phyloP scores from a whole-genome alignment of 1,139 yeast genomes.

The Pneumocystis wakefieldiae region DNA sequence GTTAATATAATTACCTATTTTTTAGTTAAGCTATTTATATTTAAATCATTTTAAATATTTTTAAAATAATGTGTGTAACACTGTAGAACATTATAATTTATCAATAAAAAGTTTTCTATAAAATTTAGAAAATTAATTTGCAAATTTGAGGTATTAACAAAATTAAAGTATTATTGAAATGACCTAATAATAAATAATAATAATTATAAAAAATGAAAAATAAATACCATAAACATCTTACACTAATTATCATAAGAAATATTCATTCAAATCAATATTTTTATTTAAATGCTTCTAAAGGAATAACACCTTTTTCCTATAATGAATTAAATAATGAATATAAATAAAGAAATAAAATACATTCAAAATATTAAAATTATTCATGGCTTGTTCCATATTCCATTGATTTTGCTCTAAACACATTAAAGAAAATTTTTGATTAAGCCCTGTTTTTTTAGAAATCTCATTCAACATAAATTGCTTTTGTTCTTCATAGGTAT shows the following conservation, averaged over 20 bases:
- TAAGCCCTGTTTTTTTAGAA: constrained; percentile 59
- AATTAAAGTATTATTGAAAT: neutral
- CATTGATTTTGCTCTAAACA: constrained; percentile 80
- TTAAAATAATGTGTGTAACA: too few relatives aligned
- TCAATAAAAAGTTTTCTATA: too few relatives aligned
- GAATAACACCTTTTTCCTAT: neutral
- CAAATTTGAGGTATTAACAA: too few relatives aligned
- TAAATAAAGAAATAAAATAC: neutral
- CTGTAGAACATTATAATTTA: too few relatives aligned
- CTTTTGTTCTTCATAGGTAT: constrained; percentile 28
- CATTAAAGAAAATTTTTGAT: constrained; percentile 64
- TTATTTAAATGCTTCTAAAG: constrained; percentile 1
- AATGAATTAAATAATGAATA: neutral
- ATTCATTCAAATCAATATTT: neutral
- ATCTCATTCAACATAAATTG: constrained; percentile 52
- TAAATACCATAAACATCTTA: neutral
- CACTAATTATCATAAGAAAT: neutral
- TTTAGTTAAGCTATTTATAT: too few relatives aligned
- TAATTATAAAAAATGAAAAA: neutral
- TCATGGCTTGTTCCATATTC: constrained; percentile 58
- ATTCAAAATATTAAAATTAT: constrained; percentile 38
- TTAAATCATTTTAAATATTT: too few relatives aligned
- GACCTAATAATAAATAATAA: neutral
- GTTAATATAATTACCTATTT: too few relatives aligned
- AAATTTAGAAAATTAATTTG: too few relatives aligned